phyloP scores from a whole-genome alignment of 352 stramenopile species.

The Globisporangium nagaii region DNA sequence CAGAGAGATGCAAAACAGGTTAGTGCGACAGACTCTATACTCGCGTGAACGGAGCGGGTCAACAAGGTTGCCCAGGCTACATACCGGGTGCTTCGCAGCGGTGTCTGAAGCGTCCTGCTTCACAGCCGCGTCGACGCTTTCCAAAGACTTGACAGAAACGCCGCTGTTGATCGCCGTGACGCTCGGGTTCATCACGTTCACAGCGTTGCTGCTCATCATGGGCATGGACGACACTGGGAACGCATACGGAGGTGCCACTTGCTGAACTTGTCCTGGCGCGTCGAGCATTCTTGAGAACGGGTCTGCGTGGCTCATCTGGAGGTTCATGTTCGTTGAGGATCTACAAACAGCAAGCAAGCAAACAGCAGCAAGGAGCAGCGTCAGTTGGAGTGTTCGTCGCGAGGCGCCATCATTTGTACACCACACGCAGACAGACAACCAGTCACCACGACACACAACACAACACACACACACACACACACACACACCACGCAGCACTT shows the following conservation, averaged over 20 bases:
- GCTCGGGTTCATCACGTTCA: slow-evolving; percentile 1
- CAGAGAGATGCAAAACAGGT: background rate
- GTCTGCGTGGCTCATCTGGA: slow-evolving; percentile 10
- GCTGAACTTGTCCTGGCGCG: background rate
- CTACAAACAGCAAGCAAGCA: background rate
- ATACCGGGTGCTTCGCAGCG: background rate
- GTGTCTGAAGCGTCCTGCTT: slow-evolving; percentile 6
- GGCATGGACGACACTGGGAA: slow-evolving; percentile 1
- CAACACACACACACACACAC: background rate
- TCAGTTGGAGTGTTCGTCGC: background rate
- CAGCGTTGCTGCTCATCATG: slow-evolving; percentile 3
- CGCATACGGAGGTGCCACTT: background rate
- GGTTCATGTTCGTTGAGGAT: slow-evolving; percentile 8
- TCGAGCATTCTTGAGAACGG: slow-evolving; percentile 7
- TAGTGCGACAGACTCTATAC: background rate
- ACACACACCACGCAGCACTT: slow-evolving; percentile 2
- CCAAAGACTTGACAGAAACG: background rate
- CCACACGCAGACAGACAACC: no score
- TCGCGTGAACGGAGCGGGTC: no score
- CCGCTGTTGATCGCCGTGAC: background rate
- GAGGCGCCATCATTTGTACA: no score
- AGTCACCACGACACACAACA: background rate
- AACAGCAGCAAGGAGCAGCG: background rate
- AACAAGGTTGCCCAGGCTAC: no score
- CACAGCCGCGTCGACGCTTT: background rate